Base-by-base conservation (phyloP, 352 stramenopile species). In the Globisporangium cylindrosporum region DNA sequence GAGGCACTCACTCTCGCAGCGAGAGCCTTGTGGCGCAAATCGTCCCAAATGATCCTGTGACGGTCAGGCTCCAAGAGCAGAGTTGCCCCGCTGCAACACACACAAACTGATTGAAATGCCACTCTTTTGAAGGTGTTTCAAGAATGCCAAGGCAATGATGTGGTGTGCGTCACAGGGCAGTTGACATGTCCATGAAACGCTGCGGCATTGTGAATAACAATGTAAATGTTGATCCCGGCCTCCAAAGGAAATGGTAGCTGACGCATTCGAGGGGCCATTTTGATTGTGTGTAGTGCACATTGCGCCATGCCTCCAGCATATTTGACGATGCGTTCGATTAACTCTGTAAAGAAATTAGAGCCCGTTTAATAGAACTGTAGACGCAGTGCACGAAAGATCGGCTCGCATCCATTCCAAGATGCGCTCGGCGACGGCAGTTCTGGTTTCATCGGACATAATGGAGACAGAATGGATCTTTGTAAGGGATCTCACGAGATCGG, bases 391-490 rank as follows among this genome's bases (percentile, higher is more conserved):
- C 14, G 41, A 49, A 49, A 49, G 41, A n/a, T n/a, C 41, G 41
- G 0, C 15, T 49, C 41, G 1, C 15, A 49, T 49, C 41, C 15
- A 49, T 43, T 25, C 27, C 41, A 60, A 60, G 27, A 60, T 60
- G 27, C 54, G 54, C 27, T 60, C 54, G 27, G 41, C 27, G 14
- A 43, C 27, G 15, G 27, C n/a, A 22, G 2, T 60, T 49, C 41
- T 49, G 41, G 41, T n/a, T 20, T n/a, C 41, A 49, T 49, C 41
- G 41, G 4, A 49, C 41, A 49, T 49, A 20, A n/a, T 3, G 51
- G 24, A 58, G 51, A 58, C 10, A 22, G 51, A 15, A 34, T 58
- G 51, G 34, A 58, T 58, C 51, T 34, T 58, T 34, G 51, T 8
- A 15, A 32, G 27, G 27, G 27, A 32, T 32, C 27, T 32, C 27